A percentile compares a stretch with the other conserved stretches of the same genome.
Evolutionary conservation across 768 basidiomycete species (phyloP).

Genomic region (Tubosaeta sp.): DNA sequence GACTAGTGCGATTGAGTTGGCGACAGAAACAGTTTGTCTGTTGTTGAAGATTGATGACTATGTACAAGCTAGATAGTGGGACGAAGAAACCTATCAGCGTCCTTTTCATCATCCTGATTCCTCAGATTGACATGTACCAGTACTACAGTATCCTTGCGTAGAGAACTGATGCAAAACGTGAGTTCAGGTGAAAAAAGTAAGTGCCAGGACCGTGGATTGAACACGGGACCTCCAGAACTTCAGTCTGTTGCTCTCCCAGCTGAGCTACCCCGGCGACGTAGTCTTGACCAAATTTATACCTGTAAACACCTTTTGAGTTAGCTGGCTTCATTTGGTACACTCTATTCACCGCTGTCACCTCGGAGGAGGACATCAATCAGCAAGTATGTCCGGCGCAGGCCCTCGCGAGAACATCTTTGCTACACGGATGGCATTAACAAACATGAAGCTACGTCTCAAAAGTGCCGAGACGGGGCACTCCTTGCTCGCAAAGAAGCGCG

Average conservation of each 20-base stretch:
- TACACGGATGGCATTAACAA: slow-evolving; percentile 94
- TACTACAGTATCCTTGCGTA: not conserved
- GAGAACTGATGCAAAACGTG: not conserved
- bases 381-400: slow-evolving; percentile 82
- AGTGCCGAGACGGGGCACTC: slow-evolving; percentile 95
- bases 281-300: not conserved
- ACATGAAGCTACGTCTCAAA: slow-evolving; percentile 86
- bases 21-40: slow-evolving; percentile 97
- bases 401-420: slow-evolving; percentile 93
- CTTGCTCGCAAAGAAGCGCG: slow-evolving; percentile 93
- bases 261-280: slow-evolving; percentile 58
- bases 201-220: slow-evolving; percentile 76
- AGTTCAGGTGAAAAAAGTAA: not conserved
- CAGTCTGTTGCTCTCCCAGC: slow-evolving; percentile 76
- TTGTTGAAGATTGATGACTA: slow-evolving; percentile 95
- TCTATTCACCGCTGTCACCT: not conserved
- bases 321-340: not conserved
- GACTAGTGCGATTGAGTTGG: slow-evolving; percentile 90
- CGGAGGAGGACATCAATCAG: slow-evolving; percentile 1
- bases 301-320: not conserved
- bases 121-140: not conserved
- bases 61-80: slow-evolving; percentile 66
- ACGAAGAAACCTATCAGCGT: not conserved
- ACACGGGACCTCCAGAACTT: slow-evolving; percentile 79
- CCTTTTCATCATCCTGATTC: not conserved